Evolutionary conservation across 2,329 filamentous ascomycete genomes (phyloP), one percentile per base, ranked within the genome.

Genomic region (Colletotrichum abscissum): DNA sequence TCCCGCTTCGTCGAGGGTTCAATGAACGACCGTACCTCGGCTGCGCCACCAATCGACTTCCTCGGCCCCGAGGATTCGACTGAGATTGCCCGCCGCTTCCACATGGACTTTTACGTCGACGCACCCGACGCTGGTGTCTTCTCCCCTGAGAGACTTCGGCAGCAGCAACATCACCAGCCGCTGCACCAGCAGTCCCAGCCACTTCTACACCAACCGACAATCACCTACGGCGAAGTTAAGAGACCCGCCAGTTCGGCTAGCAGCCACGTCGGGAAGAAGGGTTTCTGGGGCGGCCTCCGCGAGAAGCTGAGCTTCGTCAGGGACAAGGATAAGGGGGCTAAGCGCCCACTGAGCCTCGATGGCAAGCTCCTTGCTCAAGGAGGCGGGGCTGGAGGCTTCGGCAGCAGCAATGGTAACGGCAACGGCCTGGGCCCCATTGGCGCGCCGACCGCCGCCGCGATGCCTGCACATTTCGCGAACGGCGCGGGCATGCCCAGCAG

Each of bases 21-120:
- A 78, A 96, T 98, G 94, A 94, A 92, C 79, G 94, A 97, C 82
- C 91, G 93, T 76, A 86, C 90, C 38, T 95, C 93, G 78, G 88
- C 90, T 72, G 89, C 87, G 72, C 94, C 94, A 33, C 94, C 94
- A 0, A 87, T 89, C 57, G 87, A 90, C 54, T 95, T 93, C 81
- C 86, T 93, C 55, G 90, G 81, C 26, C 80, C 82, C 12, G 80
- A 81, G 19, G 80, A 82, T 30, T 66, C 71, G 68, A 28, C 78
- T 8, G 72, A 74, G 76, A 73, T 79, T 77, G 75, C 76, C 73
- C 42, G 80, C 77, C 60, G 78, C 42, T 72, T 76, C 30, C 71
- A 71, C 67, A 71, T 75, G 69, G 74, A 76, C 42, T 74, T 71
- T 26, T 67, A 74, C 63, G 74, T 75, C 74, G 72, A 76, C 42